Base-by-base conservation (phyloP, 2,329 filamentous ascomycete genomes). In the Pestalotiopsis fici region DNA sequence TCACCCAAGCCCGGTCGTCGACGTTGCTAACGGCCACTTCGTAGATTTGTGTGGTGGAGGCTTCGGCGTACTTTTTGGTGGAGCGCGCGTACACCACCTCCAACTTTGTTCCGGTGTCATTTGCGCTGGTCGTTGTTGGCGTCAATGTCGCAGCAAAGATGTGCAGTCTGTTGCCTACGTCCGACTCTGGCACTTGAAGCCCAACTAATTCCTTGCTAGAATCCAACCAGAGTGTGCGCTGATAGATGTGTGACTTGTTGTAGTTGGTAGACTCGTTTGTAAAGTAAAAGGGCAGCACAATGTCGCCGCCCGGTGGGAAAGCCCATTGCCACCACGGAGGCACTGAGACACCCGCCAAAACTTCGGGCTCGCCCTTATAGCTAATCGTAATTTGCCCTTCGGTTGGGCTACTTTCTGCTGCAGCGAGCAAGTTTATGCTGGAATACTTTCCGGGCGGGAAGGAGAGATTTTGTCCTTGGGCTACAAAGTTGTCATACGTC, bases 101-200 rank as follows among this genome's bases (percentile, higher is more conserved):
- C 0, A 80, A 65, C 2, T 66, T 71, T 15, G 64, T 31, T 2
- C 72, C 69, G n/a, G 27, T 70, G 43, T 75, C 21, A 6, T 66
- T 73, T 65, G 69, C 73, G 15, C 27, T 47, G 2, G 11, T 21
- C 5, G 28, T 21, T 12, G 27, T 35, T 12, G 64, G 64, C 25
- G 56, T 78, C 39, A 84, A 65, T 0, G 82, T 81, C 31, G 83
- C 69, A 0, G 82, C 77, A 65, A 84, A 85, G 13, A 83, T 66
- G 59, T 85, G 82, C 57, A 84, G 73, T 73, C 66, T 78, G 2
- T 60, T 65, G 7, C 21, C 27, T 2, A 50, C 28, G 18, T 60
- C 21, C 7, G 66, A 60, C 12, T 67, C 69, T 0, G 71, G 68
- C 23, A 71, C 62, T 47, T 67, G 67, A 27, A 73, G 27, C n/a